These are phyloP conservation scores for Candida rishiriensis DNA, from an alignment of 805 yeast species.

Conservation along the genomic window DNA sequence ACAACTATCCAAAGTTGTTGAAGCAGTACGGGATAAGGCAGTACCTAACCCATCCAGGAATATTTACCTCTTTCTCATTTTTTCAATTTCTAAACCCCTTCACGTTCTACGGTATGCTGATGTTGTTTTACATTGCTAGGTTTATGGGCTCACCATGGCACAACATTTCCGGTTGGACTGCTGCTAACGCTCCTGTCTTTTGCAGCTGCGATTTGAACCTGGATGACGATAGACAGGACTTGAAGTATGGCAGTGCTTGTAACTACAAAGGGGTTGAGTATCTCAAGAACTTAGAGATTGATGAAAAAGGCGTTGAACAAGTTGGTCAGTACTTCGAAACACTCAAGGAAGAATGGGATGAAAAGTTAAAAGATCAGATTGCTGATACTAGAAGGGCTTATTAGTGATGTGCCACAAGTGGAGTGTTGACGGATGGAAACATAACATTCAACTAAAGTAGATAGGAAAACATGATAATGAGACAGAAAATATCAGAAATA, in stretches of 20 bases:
- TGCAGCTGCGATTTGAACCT: constrained; percentile 49
- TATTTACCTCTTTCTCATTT: constrained; percentile 80
- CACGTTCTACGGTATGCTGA: constrained; percentile 81
- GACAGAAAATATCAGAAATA: too few species aligned
- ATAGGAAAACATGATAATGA: too few species aligned
- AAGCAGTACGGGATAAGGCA: constrained; percentile 54
- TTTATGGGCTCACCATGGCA: constrained; percentile 83
- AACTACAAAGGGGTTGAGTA: constrained; percentile 61
- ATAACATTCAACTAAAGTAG: too few species aligned
- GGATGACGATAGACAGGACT: constrained; percentile 40
- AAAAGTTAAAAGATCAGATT: constrained; percentile 68
- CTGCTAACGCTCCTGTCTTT: constrained; percentile 82
- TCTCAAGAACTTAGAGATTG: constrained; percentile 52
- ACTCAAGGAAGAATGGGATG: constrained; percentile 68
- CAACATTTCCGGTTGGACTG: constrained; percentile 80
- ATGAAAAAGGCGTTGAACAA: constrained; percentile 59
- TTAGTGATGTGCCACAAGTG: neutral
- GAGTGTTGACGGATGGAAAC: too few species aligned
- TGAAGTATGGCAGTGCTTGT: constrained; percentile 73
- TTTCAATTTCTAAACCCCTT: constrained; percentile 69
- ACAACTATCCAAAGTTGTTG: constrained; percentile 51
- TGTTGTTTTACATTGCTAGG: constrained; percentile 80
- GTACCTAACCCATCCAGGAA: constrained; percentile 90
- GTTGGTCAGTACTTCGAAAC: constrained; percentile 60
- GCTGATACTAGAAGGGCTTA: constrained; percentile 24